phyloP scores from a whole-genome alignment of 148 eudicot genomes.

The Dianthus caryophyllus region DNA sequence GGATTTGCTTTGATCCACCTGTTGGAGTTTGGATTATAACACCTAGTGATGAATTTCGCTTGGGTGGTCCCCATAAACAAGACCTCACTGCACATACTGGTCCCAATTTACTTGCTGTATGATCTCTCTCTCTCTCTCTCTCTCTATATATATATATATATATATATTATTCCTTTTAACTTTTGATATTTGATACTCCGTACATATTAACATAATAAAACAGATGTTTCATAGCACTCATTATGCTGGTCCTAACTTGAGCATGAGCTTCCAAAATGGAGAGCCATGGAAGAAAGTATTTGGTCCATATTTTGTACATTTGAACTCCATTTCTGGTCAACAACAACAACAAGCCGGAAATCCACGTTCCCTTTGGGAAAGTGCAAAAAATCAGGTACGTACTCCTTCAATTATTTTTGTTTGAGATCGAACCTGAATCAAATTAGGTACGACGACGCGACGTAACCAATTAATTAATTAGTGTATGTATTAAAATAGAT shows the following conservation, averaged over 20 bases:
- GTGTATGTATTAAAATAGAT: too few relatives aligned
- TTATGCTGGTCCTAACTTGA: conserved; percentile 46
- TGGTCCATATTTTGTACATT: conserved; percentile 71
- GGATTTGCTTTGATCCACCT: conserved; percentile 43
- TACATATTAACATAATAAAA: not conserved
- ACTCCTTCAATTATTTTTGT: too few relatives aligned
- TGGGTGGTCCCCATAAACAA: conserved; percentile 75
- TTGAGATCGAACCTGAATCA: too few relatives aligned
- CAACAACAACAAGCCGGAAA: too few relatives aligned
- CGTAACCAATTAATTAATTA: too few relatives aligned
- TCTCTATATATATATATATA: too few relatives aligned
- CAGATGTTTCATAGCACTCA: conserved; percentile 87
- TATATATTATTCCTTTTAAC: too few relatives aligned
- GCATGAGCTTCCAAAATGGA: conserved; percentile 39
- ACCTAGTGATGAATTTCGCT: conserved; percentile 60
- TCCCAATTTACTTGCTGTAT: conserved; percentile 56
- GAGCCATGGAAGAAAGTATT: conserved; percentile 90
- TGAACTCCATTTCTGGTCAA: conserved; percentile 40
- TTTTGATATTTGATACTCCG: too few relatives aligned
- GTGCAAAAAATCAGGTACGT: conserved; percentile 58
- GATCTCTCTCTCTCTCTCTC: conserved; percentile 8
- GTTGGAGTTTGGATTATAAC: conserved; percentile 80
- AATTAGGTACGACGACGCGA: too few relatives aligned
- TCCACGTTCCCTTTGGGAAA: conserved; percentile 48
- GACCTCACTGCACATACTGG: conserved; percentile 84